A percentile compares a stretch with the other conserved stretches of the same genome.
These are phyloP conservation scores for Mycena alexandri DNA, from an alignment of 768 basidiomycete genomes.

Conservation along the genomic window DNA sequence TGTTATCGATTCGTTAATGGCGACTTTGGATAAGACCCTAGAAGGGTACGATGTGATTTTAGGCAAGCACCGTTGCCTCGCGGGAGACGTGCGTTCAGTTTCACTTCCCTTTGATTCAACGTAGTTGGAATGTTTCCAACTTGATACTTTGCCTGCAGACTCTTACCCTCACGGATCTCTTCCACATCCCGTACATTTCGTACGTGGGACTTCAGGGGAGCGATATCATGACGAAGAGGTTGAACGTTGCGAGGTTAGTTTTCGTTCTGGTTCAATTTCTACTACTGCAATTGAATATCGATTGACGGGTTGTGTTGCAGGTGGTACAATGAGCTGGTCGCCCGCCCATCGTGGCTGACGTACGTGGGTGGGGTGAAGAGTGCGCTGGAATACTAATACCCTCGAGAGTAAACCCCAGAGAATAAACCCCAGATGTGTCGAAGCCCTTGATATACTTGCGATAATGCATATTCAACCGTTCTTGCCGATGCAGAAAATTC, in stretches of 20 bases:
- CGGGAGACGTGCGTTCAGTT: constrained; percentile 51
- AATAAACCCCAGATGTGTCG: too few species aligned
- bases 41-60: constrained; percentile 59
- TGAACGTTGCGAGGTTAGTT: constrained; percentile 6
- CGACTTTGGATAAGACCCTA: constrained; percentile 48
- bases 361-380: constrained; percentile 1
- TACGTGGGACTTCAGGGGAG: background rate
- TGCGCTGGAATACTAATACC: background rate
- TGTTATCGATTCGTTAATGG: constrained; percentile 38
- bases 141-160: too few species aligned
- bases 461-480: too few species aligned
- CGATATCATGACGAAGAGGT: constrained; percentile 5
- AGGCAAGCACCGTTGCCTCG: constrained; percentile 55
- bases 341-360: constrained; percentile 3
- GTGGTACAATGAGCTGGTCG: constrained; percentile 8
- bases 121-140: too few species aligned
- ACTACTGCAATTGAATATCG: too few species aligned
- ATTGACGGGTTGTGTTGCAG: background rate
- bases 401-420: too few species aligned
- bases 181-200: background rate
- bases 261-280: too few species aligned
- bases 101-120: background rate
- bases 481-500: too few species aligned
- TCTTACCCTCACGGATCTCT: constrained; percentile 6
- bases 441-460: too few species aligned